These are phyloP conservation scores for Syzygium aromaticum DNA, from an alignment of 345 rosid genomes.

Conservation along the genomic window DNA sequence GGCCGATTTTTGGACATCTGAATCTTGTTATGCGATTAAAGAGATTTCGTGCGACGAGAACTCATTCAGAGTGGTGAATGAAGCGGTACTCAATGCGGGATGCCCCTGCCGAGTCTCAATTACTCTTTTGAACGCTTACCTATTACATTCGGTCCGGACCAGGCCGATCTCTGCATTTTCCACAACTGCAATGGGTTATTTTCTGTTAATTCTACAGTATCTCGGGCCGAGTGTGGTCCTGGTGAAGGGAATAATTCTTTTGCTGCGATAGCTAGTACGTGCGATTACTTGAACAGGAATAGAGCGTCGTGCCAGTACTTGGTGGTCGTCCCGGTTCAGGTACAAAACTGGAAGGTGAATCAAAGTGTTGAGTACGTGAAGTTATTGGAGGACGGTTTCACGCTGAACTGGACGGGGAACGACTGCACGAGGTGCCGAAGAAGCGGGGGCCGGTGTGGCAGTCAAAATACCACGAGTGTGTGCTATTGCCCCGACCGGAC, in stretches of 20 bases:
- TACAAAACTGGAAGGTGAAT: neutral
- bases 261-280: constrained; percentile 7
- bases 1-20: constrained; percentile 6
- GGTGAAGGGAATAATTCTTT: neutral
- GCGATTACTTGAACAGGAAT: constrained; percentile 3
- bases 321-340: neutral
- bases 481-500: constrained; percentile 15
- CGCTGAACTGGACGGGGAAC: constrained; percentile 12
- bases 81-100: neutral
- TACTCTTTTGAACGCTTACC: constrained; percentile 16
- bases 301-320: neutral
- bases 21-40: constrained; percentile 5
- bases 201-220: neutral
- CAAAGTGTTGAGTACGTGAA: constrained; percentile 6
- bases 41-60: constrained; percentile 3
- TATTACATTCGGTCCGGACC: constrained; percentile 10
- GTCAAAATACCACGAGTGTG: neutral
- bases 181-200: constrained; percentile 4
- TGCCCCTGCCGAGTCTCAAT: constrained; percentile 10
- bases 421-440: constrained; percentile 2
- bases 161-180: constrained; percentile 16
- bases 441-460: constrained; percentile 22
- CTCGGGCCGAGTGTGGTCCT: neutral
- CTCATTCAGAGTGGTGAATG: constrained; percentile 9
- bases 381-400: constrained; percentile 6